Percentiles rank a stretch among this genome's conserved stretches.
Evolutionary conservation across 768 basidiomycete species (phyloP).

Genomic region (Tylopilus sp.): DNA sequence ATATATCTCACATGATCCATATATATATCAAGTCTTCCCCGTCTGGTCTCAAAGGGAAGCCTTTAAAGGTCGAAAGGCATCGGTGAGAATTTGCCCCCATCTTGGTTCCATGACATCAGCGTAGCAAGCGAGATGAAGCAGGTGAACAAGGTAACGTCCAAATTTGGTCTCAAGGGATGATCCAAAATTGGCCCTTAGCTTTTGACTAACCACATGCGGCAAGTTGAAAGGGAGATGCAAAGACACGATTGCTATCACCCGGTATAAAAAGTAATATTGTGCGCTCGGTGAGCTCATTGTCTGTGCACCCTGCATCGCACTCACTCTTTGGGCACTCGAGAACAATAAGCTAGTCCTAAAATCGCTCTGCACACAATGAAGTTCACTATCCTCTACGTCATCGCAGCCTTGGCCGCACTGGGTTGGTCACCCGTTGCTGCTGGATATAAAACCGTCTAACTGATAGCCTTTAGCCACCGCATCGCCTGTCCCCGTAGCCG

Average conservation of each 20-base stretch:
- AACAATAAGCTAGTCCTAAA: constrained; percentile 31
- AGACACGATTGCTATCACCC: neutral
- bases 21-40: neutral
- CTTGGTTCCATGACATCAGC: too few relatives aligned
- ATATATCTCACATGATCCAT: neutral
- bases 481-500: constrained; percentile 27
- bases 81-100: neutral
- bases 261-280: constrained; percentile 26
- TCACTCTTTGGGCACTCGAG: constrained; percentile 1
- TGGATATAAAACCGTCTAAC: neutral
- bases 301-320: constrained; percentile 1
- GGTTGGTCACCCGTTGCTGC: constrained; percentile 13
- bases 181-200: constrained; percentile 21
- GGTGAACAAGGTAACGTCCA: constrained; percentile 26
- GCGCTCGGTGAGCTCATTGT: constrained; percentile 9
- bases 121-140: neutral
- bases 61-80: neutral
- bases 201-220: constrained; percentile 21
- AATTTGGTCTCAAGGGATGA: constrained; percentile 25
- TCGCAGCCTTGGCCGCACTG: constrained; percentile 25
- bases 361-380: constrained; percentile 27
- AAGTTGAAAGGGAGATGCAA: constrained; percentile 23
- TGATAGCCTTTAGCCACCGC: constrained; percentile 18
- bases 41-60: neutral
- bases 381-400: constrained; percentile 27